Conservation (phyloP, 2,329 filamentous ascomycete species). For the Apiospora malaysiana region DNA sequence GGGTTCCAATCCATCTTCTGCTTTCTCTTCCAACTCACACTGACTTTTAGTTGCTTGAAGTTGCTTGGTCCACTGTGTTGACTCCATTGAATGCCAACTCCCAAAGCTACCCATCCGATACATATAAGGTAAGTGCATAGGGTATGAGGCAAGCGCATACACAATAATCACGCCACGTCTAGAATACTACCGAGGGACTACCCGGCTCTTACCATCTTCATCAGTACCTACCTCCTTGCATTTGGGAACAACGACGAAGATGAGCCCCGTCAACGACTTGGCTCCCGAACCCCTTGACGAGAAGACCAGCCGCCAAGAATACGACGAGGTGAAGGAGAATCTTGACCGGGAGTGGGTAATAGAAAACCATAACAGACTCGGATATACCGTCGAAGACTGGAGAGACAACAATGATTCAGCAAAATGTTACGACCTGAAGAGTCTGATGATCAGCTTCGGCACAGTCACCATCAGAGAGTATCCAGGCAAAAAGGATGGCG, state of each 20-base stretch:
- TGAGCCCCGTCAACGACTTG: not conserved
- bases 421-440: conserved; percentile 14
- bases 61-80: not conserved
- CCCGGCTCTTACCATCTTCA: not conserved
- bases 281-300: not conserved
- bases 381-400: not conserved
- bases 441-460: conserved; percentile 25
- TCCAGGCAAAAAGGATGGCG: not conserved
- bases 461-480: conserved; percentile 24
- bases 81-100: not conserved
- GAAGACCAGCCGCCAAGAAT: not conserved
- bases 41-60: not conserved
- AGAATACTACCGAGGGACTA: not conserved
- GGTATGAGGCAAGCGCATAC: not conserved
- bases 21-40: not conserved
- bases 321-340: not conserved
- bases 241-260: not conserved
- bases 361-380: not conserved
- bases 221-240: not conserved
- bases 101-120: not conserved
- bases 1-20: too few species aligned
- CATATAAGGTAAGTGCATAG: not conserved
- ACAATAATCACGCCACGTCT: not conserved
- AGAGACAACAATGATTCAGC: not conserved
- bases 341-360: not conserved